Conservation (phyloP, 2,329 filamentous ascomycete species). For the Sporothrix pallida region DNA sequence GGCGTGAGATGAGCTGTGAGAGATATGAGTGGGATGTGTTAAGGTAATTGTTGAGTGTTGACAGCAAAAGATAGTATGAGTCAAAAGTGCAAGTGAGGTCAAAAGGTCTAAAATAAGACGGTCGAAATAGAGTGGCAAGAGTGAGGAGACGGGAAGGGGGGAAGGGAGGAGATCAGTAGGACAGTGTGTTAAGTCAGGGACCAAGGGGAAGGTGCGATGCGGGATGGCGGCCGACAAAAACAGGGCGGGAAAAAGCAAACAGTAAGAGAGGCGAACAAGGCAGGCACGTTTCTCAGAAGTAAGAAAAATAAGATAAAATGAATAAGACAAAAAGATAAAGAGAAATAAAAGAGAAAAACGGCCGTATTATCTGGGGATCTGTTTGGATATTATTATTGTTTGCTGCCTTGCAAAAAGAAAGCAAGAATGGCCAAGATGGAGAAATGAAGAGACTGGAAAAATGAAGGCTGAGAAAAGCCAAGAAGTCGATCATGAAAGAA, state of each 20-base stretch:
- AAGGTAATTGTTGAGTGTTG: background rate
- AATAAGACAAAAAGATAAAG: no score
- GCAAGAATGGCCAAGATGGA: background rate
- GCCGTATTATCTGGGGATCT: background rate
- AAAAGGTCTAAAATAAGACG: background rate
- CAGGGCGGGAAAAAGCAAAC: background rate
- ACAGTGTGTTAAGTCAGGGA: background rate
- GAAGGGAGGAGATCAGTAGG: background rate
- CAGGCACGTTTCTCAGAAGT: background rate
- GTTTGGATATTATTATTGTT: background rate
- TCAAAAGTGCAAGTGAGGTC: background rate
- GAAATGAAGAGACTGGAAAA: no score
- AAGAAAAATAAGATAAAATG: background rate
- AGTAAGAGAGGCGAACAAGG: background rate
- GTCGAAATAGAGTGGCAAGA: background rate
- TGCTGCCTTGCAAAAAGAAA: background rate
- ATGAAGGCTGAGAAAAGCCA: constrained; percentile 5
- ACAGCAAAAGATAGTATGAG: background rate
- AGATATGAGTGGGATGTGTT: background rate
- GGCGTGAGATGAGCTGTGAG: background rate
- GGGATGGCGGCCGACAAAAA: constrained; percentile 18
- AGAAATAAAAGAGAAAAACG: background rate
- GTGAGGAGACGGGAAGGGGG: background rate
- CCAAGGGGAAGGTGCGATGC: constrained; percentile 23
- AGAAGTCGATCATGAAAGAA: constrained; percentile 17